phyloP scores from a whole-genome alignment of 495 filamentous ascomycete species.

The Penicillium mononematosum region DNA sequence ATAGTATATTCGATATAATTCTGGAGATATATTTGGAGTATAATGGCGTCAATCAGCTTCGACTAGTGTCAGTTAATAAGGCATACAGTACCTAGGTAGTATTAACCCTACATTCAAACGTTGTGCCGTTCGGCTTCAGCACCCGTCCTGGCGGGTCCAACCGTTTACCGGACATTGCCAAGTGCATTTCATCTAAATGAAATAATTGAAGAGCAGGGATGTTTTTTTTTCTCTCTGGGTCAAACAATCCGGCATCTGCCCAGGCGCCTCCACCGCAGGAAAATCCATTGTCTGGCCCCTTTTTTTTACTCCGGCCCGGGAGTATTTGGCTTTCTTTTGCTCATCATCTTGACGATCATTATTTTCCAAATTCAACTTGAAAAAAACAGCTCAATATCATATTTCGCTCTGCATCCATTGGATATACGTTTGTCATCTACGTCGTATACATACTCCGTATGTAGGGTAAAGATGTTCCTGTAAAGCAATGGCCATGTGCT shows the following conservation, averaged over 20 bases:
- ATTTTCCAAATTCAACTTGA: constrained; percentile 2
- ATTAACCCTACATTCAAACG: neutral
- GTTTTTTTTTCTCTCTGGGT: neutral
- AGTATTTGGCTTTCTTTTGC: constrained; percentile 1
- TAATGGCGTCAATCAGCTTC: neutral
- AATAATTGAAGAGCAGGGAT: constrained; percentile 5
- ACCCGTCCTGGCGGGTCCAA: constrained; percentile 2
- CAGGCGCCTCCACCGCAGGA: constrained; percentile 7
- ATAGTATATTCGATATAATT: neutral
- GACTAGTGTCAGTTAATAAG: neutral
- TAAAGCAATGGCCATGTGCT: neutral
- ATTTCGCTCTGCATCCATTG: neutral
- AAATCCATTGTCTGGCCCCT: constrained; percentile 14
- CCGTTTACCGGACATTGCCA: constrained; percentile 1
- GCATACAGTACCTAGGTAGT: neutral
- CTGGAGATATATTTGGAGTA: neutral
- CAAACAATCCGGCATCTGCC: neutral
- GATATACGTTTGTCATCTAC: neutral
- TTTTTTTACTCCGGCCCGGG: constrained; percentile 6
- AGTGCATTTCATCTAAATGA: constrained; percentile 7
- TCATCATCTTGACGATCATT: constrained; percentile 16
- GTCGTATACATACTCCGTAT: neutral
- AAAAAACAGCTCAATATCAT: neutral
- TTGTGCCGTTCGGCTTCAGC: neutral
- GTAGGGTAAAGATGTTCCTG: neutral